Evolutionary conservation across 805 yeast species (phyloP).

Genomic region (Kuraishia hungarica): DNA sequence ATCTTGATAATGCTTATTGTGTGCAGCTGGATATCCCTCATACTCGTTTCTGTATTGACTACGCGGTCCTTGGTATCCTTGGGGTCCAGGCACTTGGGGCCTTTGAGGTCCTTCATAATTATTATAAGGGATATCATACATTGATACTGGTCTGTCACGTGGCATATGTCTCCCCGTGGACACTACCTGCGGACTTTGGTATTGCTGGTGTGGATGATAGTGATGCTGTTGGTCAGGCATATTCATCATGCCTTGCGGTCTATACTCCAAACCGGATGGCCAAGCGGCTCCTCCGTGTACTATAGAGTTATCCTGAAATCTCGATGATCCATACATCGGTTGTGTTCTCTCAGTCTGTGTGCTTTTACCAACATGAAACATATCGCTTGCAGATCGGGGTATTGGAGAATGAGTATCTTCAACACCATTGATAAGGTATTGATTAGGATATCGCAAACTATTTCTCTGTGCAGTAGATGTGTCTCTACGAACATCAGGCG

Average conservation of each 20-base stretch:
- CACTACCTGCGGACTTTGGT: not conserved
- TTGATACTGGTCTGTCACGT: not conserved
- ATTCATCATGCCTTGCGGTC: not conserved
- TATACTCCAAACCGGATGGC: not conserved
- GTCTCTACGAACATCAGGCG: not conserved
- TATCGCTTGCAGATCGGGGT: not conserved
- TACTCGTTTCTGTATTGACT: not conserved
- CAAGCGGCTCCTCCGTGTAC: not conserved
- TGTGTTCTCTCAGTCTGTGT: not conserved
- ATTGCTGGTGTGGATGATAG: not conserved
- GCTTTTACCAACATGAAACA: not conserved
- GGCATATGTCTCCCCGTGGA: not conserved
- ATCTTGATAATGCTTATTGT: too few species aligned
- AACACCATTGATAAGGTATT: too few species aligned
- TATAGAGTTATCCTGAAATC: too few species aligned
- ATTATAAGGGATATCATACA: not conserved
- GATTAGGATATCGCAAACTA: too few species aligned
- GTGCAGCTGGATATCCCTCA: too few species aligned
- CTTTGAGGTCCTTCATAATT: not conserved
- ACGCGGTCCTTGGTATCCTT: not conserved
- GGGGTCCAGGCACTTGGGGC: not conserved
- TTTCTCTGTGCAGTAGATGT: not conserved
- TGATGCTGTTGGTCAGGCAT: not conserved
- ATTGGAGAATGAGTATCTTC: not conserved
- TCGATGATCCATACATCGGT: not conserved